Conservation (phyloP, 495 filamentous ascomycete species). For the Podospora anserina region DNA sequence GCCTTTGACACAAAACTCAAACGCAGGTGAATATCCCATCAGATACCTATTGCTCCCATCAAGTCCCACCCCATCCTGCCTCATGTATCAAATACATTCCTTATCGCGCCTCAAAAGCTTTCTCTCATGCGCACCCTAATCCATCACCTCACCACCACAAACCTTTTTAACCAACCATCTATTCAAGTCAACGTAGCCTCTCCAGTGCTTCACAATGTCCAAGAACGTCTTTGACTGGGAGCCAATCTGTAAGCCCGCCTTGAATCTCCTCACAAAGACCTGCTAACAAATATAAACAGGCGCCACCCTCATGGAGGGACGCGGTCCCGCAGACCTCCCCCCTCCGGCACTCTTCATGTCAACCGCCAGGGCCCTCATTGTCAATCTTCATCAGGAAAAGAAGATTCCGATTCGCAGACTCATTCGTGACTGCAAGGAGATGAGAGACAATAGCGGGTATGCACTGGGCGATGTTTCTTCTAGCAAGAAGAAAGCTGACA, state of each 20-base stretch:
- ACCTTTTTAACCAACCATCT: too few species aligned
- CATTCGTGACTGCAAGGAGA: background rate
- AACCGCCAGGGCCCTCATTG: background rate
- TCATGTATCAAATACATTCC: too few species aligned
- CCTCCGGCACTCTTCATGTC: background rate
- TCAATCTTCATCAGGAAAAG: background rate
- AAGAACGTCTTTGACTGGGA: background rate
- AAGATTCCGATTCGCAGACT: background rate
- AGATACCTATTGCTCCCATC: too few species aligned
- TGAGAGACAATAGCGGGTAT: background rate
- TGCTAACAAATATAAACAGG: background rate
- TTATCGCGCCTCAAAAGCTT: too few species aligned
- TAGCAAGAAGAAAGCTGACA: background rate
- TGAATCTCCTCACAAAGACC: background rate
- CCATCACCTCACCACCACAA: too few species aligned
- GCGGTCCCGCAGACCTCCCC: background rate
- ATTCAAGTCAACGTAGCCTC: too few species aligned
- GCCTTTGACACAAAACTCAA: too few species aligned
- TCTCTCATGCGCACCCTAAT: too few species aligned
- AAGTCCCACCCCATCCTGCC: too few species aligned
- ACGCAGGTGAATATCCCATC: too few species aligned
- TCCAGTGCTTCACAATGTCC: background rate
- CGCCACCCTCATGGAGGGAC: background rate
- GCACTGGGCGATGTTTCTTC: too few species aligned
- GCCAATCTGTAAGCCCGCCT: background rate